These are phyloP conservation scores for Haplosporangium sp. DNA, from an alignment of 371 early-diverging fungal genomes.

Conservation along the genomic window DNA sequence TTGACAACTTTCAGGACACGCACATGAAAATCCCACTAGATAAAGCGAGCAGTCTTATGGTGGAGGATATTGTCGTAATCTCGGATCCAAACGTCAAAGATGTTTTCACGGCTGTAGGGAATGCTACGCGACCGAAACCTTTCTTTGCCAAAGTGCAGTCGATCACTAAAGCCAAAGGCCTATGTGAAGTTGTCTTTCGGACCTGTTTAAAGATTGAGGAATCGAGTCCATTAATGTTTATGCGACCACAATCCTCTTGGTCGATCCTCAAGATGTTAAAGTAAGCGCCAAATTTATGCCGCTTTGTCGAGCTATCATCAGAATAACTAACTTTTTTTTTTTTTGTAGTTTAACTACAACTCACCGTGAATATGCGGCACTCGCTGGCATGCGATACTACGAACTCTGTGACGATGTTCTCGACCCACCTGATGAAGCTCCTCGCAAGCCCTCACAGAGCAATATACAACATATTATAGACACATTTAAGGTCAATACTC, in stretches of 20 bases:
- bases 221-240: constrained; percentile 57
- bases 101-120: constrained; percentile 29
- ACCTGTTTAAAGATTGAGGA: constrained; percentile 49
- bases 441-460: constrained; percentile 42
- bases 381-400: constrained; percentile 75
- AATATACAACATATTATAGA: constrained; percentile 66
- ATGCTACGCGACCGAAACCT: constrained; percentile 32
- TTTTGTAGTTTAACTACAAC: constrained; percentile 74
- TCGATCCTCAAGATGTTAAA: constrained; percentile 56
- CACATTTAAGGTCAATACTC: constrained; percentile 83
- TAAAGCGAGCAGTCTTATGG: constrained; percentile 35
- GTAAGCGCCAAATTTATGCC: constrained; percentile 10
- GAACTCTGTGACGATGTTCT: constrained; percentile 76
- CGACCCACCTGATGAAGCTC: constrained; percentile 57
- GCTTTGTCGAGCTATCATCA: constrained; percentile 16
- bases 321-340: neutral
- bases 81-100: constrained; percentile 43
- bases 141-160: constrained; percentile 74
- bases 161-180: constrained; percentile 59
- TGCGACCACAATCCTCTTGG: constrained; percentile 55
- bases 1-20: constrained; percentile 83
- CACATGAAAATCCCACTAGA: constrained; percentile 60
- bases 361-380: constrained; percentile 88
- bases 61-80: constrained; percentile 39
- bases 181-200: constrained; percentile 59